Conservation (phyloP, 2,329 filamentous ascomycete genomes). For the Verticillium albo-atrum region DNA sequence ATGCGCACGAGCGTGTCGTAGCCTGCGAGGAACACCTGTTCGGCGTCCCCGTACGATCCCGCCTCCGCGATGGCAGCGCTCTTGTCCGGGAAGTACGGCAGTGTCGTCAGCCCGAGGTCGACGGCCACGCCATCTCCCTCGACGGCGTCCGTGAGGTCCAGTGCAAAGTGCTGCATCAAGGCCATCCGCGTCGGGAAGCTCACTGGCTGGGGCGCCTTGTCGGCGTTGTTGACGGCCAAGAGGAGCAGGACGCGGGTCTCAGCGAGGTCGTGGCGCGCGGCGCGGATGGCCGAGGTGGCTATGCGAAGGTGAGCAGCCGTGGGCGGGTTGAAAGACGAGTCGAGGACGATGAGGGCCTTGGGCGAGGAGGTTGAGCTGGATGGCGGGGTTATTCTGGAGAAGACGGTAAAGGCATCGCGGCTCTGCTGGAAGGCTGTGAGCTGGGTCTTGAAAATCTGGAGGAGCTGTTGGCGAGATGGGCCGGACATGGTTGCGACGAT, state of each 20-base stretch:
- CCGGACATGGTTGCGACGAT: conserved; percentile 7
- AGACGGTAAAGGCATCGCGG: conserved; percentile 35
- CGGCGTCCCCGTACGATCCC: conserved; percentile 34
- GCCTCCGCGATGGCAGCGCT: conserved; percentile 49
- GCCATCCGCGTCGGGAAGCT: conserved; percentile 61
- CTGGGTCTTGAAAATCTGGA: conserved; percentile 38
- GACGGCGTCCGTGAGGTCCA: conserved; percentile 35
- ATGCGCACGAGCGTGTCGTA: conserved; percentile 74
- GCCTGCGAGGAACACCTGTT: conserved; percentile 67
- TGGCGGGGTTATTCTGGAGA: conserved; percentile 20
- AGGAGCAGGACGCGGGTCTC: conserved; percentile 49
- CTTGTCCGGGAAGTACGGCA: conserved; percentile 73
- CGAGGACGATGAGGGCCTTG: conserved; percentile 49
- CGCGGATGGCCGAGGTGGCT: conserved; percentile 41
- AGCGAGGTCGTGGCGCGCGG: not conserved
- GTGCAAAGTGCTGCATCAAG: conserved; percentile 68
- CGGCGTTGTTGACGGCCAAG: conserved; percentile 60
- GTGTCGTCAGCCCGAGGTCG: conserved; percentile 67
- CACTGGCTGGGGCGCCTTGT: conserved; percentile 63
- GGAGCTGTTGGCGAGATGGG: conserved; percentile 18
- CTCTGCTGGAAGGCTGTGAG: conserved; percentile 41
- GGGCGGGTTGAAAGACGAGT: conserved; percentile 67
- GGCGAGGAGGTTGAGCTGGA: conserved; percentile 17
- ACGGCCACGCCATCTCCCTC: conserved; percentile 25
- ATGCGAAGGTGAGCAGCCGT: conserved; percentile 58